Evolutionary conservation across 306 rosid genomes (phyloP), one percentile per base, ranked within the genome.

Genomic region (Rosa lucieae): DNA sequence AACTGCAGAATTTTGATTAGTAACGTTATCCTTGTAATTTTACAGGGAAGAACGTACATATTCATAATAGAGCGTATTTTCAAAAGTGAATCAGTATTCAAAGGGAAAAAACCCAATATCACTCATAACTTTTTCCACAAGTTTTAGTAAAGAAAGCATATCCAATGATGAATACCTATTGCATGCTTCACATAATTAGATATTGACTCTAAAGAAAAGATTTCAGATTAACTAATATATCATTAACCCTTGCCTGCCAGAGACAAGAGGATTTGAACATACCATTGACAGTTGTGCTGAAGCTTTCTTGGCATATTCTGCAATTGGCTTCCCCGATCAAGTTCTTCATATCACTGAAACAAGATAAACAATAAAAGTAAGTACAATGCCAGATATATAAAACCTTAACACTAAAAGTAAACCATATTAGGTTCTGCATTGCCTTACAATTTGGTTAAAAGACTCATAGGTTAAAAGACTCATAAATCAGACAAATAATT

Each of bases 261-360:
- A 32, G 37, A 32, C 37, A 32, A 32, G 3, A 59, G 6, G 42
- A 10, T 42, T 74, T 21, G 29, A 78, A 73, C 73, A 76, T 55
- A 93, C 96, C 94, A 37, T 90, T 92, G 82, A 94, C 70, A 67
- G 90, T 81, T 20, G 92, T 94, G 85, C 98, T 90, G 76, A 90
- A 94, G 81, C 87, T 88, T 88, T 90, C 98, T 80, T 89, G 92
- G 88, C 98, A 94, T 69, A 94, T 92, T 82, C 91, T 44, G 81
- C 98, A 94, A 42, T 87, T 79, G 69, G 97, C 98, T 82, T 92
- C 98, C 55, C 98, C 97, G 77, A 90, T 90, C 90, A 87, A 74
- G 82, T 90, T 89, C 89, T 92, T 92, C 94, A 94, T 89, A 81
- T 94, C 98, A 82, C 94, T 94, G 88, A 43, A 78, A 85, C 79